Conservation (phyloP, 2,329 filamentous ascomycete species). For the Daldinia eschscholtzii region DNA sequence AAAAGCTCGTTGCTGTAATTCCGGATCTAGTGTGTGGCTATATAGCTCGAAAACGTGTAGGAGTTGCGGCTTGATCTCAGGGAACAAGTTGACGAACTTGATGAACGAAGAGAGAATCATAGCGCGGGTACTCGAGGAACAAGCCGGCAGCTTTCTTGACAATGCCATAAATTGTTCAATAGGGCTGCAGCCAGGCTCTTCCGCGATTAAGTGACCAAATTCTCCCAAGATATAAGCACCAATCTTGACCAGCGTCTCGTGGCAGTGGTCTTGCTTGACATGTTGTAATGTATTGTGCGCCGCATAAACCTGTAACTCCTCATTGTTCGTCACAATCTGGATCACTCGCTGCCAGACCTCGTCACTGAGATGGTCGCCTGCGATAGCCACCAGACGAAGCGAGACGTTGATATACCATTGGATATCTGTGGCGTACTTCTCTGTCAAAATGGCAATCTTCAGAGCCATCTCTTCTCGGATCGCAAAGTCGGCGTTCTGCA, state of each 20-base stretch:
- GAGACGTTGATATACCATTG: conserved; percentile 99
- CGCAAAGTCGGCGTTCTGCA: conserved; percentile 96
- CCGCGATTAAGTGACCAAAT: conserved; percentile 95
- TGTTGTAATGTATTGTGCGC: conserved; percentile 94
- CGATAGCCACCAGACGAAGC: conserved; percentile 92
- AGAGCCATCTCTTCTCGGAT: conserved; percentile 99
- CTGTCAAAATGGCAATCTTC: conserved; percentile 97
- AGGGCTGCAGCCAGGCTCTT: conserved; percentile 90
- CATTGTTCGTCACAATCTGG: conserved; percentile 99
- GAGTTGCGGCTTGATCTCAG: conserved; percentile 96
- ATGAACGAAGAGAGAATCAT: conserved; percentile 96
- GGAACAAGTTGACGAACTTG: conserved; percentile 98
- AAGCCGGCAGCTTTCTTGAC: conserved; percentile 88
- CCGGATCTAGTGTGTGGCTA: conserved; percentile 93
- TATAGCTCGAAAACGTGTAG: conserved; percentile 91
- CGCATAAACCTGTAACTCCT: conserved; percentile 96
- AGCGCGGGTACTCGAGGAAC: conserved; percentile 88
- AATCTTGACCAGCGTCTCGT: conserved; percentile 98
- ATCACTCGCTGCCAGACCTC: conserved; percentile 99
- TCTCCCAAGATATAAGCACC: conserved; percentile 96
- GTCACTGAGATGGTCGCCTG: conserved; percentile 97
- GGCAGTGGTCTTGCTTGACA: conserved; percentile 91
- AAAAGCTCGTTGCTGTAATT: conserved; percentile 95
- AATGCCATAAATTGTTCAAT: conserved; percentile 97
- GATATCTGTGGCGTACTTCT: conserved; percentile 97